phyloP scores from a whole-genome alignment of 768 basidiomycete genomes.

The Lactarius trivialis region DNA sequence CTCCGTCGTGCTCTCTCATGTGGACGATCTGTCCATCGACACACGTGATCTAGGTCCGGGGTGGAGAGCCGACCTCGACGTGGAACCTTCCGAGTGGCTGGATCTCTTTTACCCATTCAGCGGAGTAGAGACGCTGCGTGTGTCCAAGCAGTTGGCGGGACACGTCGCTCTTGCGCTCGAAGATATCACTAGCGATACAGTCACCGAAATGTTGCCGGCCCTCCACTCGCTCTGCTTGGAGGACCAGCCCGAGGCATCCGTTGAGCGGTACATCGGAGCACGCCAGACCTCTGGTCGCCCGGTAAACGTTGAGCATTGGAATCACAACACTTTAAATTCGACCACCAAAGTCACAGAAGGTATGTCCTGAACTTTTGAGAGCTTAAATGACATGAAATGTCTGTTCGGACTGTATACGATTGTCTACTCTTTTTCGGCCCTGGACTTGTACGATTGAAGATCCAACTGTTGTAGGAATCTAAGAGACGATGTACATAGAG shows the following conservation, averaged over 20 bases:
- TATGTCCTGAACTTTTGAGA: not conserved
- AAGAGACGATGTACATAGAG: not conserved
- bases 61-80: not conserved
- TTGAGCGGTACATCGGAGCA: not conserved
- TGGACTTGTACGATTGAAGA: not conserved
- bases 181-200: not conserved
- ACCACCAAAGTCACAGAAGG: not conserved
- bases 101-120: not conserved
- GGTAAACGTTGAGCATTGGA: not conserved
- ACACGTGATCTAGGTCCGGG: not conserved
- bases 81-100: not conserved
- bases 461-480: not conserved
- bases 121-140: not conserved
- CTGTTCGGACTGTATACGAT: not conserved
- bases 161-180: not conserved
- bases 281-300: not conserved
- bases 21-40: not conserved
- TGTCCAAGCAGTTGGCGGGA: not conserved
- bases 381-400: not conserved
- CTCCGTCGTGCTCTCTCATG: not conserved
- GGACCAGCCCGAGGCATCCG: not conserved
- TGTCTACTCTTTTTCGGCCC: not conserved
- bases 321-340: not conserved
- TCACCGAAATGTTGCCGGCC: not conserved
- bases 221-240: not conserved